Conservation (phyloP, 139 green algal species). For the Medakamo hakoo region DNA sequence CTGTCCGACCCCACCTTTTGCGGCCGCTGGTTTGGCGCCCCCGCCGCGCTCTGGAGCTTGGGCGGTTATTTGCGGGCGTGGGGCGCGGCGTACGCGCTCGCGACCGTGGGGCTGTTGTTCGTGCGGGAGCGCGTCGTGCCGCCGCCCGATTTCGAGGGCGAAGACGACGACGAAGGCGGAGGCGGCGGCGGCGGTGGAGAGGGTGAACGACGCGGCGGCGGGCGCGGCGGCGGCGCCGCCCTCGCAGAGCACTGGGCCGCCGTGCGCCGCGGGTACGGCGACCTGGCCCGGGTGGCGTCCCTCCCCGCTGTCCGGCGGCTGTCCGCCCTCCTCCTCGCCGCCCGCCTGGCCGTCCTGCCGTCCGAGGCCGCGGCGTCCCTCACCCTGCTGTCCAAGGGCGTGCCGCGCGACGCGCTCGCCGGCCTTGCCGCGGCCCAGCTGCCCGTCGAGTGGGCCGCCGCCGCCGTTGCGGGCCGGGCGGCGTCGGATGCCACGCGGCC, state of each 20-base stretch:
- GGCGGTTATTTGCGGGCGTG: conserved; percentile 64
- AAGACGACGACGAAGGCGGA: not conserved
- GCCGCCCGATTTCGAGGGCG: not conserved
- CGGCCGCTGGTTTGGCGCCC: conserved; percentile 43
- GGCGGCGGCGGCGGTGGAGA: not conserved
- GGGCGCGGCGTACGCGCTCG: conserved; percentile 50
- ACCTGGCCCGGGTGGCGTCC: conserved; percentile 34
- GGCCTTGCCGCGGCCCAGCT: conserved; percentile 67
- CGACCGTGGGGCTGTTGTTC: conserved; percentile 48
- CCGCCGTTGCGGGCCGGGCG: conserved; percentile 61
- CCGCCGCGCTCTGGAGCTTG: conserved; percentile 19
- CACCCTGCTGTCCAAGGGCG: conserved; percentile 83
- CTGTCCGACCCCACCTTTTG: conserved; percentile 63
- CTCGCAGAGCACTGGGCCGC: not conserved
- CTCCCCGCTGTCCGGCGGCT: conserved; percentile 55
- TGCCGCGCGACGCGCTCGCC: conserved; percentile 63
- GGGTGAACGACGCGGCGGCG: not conserved
- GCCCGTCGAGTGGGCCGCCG: conserved; percentile 61
- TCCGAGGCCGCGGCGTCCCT: conserved; percentile 50
- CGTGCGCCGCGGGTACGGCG: conserved; percentile 21
- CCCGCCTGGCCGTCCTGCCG: conserved; percentile 51
- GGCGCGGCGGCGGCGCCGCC: no score
- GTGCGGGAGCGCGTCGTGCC: conserved; percentile 23
- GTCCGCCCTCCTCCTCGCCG: conserved; percentile 48
- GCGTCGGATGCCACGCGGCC: conserved; percentile 22